These are phyloP conservation scores for Gnaphalium uliginosum DNA, from an alignment of 129 eudicot species.

Conservation along the genomic window DNA sequence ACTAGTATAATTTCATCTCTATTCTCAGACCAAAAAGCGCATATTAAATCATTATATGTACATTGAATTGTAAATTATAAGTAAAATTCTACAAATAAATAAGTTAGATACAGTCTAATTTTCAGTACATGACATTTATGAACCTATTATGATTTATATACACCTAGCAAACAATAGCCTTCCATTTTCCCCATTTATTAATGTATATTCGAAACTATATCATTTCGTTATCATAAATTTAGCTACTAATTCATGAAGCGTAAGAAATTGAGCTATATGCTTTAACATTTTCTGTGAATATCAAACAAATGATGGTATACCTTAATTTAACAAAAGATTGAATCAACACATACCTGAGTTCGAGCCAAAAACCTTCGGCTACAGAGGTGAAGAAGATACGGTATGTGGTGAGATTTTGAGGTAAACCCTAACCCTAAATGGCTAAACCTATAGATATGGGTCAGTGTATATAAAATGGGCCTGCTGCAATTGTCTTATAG, in stretches of 20 bases:
- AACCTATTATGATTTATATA: neutral
- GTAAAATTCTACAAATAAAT: neutral
- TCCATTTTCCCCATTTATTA: neutral
- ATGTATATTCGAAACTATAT: no score
- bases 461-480: neutral
- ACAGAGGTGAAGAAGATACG: slow-evolving; percentile 2
- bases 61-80: neutral
- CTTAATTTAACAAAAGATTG: neutral
- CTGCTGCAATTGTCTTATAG: neutral
- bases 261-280: neutral
- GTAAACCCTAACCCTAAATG: neutral
- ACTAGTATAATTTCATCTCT: neutral
- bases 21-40: neutral
- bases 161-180: neutral
- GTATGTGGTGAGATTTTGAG: neutral
- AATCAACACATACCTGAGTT: slow-evolving; percentile 2
- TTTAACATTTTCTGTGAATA: neutral
- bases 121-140: neutral
- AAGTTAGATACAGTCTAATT: neutral
- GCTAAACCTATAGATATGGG: neutral
- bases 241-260: neutral
- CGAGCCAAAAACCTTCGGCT: neutral
- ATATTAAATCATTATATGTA: neutral
- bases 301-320: neutral
- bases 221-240: neutral